Evolutionary conservation across 768 basidiomycete species (phyloP).

Genomic region (Cytidiella melzeri): DNA sequence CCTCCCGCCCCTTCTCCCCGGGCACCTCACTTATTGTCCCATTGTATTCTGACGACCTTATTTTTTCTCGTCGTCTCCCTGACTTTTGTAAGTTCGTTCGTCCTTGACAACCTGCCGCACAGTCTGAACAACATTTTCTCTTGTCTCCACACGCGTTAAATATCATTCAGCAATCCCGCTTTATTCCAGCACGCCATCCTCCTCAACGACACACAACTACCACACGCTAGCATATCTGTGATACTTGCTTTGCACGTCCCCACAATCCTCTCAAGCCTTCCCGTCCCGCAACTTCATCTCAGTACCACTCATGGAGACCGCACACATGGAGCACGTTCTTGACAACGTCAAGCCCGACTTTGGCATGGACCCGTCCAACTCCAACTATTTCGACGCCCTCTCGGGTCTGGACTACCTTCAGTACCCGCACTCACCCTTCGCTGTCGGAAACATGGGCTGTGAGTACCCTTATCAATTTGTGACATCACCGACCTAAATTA

Average conservation of each 20-base stretch:
- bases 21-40: constrained; percentile 18
- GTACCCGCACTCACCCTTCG: constrained; percentile 61
- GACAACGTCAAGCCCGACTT: constrained; percentile 45
- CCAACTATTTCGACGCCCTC: constrained; percentile 40
- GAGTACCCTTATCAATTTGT: constrained; percentile 28
- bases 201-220: background rate
- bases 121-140: constrained; percentile 13
- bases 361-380: constrained; percentile 39
- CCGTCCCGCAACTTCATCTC: constrained; percentile 13
- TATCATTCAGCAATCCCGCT: constrained; percentile 7
- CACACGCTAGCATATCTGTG: constrained; percentile 18
- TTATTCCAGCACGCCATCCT: constrained; percentile 15
- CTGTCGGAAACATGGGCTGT: constrained; percentile 57
- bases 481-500: constrained; percentile 7
- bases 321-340: constrained; percentile 38
- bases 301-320: constrained; percentile 37
- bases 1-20: constrained; percentile 13
- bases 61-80: constrained; percentile 6
- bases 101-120: constrained; percentile 18
- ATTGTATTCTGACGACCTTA: constrained; percentile 7
- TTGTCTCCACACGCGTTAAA: constrained; percentile 8
- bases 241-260: constrained; percentile 11
- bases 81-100: constrained; percentile 13
- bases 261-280: constrained; percentile 14
- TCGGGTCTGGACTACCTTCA: constrained; percentile 53